phyloP scores from a whole-genome alignment of 768 basidiomycete genomes.

The Psilocybe sp. region DNA sequence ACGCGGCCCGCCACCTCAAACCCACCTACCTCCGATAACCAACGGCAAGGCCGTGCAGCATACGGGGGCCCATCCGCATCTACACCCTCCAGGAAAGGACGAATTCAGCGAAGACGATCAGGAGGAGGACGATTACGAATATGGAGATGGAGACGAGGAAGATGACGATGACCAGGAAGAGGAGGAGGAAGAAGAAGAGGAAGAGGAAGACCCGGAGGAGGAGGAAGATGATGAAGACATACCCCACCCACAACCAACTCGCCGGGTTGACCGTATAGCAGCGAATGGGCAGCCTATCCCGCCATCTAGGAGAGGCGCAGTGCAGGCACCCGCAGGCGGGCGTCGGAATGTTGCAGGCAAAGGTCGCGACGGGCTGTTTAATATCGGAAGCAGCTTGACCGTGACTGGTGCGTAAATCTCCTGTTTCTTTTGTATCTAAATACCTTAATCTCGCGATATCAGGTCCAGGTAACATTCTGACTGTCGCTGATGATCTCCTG shows the following conservation, averaged over 20 bases:
- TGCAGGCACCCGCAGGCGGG: conserved; percentile 12
- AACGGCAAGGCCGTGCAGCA: conserved; percentile 21
- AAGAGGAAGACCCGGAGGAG: conserved; percentile 60
- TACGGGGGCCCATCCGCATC: conserved; percentile 19
- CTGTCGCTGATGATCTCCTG: conserved; percentile 96
- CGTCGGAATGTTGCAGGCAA: conserved; percentile 24
- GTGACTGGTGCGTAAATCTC: conserved; percentile 60
- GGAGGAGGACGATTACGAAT: conserved; percentile 36
- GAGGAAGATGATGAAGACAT: conserved; percentile 41
- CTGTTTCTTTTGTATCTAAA: neutral
- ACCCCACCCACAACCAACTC: conserved; percentile 30
- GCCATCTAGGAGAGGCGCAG: conserved; percentile 13
- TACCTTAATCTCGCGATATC: conserved; percentile 7
- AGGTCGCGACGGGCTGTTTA: conserved; percentile 68
- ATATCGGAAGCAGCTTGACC: conserved; percentile 79
- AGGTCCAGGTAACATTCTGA: conserved; percentile 93
- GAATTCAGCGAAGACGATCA: conserved; percentile 63
- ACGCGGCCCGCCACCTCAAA: conserved; percentile 13
- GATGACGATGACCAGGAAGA: conserved; percentile 45
- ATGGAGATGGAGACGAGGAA: conserved; percentile 17
- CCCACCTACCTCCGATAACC: conserved; percentile 11
- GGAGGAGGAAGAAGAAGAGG: conserved; percentile 49
- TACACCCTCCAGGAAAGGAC: conserved; percentile 39
- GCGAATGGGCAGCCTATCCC: conserved; percentile 14
- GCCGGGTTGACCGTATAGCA: conserved; percentile 22